phyloP scores from a whole-genome alignment of 1,284 basidiomycete genomes.

The Cryptococcus sp. region DNA sequence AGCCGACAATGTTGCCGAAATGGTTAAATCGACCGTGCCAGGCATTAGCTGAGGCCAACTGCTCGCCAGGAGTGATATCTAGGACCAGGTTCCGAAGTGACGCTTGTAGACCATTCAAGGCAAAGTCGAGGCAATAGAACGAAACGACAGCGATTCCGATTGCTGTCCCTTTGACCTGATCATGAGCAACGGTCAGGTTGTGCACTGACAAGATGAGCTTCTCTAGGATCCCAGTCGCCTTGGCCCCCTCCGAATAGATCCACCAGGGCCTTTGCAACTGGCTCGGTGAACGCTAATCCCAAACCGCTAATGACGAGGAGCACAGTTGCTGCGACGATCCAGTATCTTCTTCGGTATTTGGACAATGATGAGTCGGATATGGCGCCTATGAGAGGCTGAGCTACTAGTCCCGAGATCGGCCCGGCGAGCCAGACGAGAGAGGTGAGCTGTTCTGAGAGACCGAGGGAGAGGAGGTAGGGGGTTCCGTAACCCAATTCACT shows the following conservation, averaged over 20 bases:
- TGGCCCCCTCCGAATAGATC: conserved; percentile 70
- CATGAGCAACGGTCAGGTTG: not conserved
- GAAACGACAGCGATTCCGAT: conserved; percentile 83
- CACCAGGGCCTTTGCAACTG: conserved; percentile 68
- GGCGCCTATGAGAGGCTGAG: conserved; percentile 92
- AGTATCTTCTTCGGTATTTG: conserved; percentile 80
- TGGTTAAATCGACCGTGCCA: conserved; percentile 96
- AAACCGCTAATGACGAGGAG: conserved; percentile 55
- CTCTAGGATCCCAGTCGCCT: conserved; percentile 85
- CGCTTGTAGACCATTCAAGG: conserved; percentile 87
- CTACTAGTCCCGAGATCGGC: conserved; percentile 75
- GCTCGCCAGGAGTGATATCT: conserved; percentile 78
- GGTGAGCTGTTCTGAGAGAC: conserved; percentile 84
- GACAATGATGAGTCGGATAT: conserved; percentile 89
- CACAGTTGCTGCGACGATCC: conserved; percentile 78
- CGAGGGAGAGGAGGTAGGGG: conserved; percentile 83
- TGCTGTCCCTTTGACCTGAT: conserved; percentile 62
- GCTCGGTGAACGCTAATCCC: conserved; percentile 75
- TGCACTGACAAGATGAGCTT: conserved; percentile 56
- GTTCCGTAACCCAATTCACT: conserved; percentile 73
- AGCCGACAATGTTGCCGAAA: conserved; percentile 90
- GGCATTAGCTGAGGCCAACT: conserved; percentile 89
- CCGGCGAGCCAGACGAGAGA: conserved; percentile 96
- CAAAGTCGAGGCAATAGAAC: conserved; percentile 93
- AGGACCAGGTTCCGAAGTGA: conserved; percentile 86